phyloP scores from a whole-genome alignment of 2,329 filamentous ascomycete genomes.

The Clarireedia monteithiana region DNA sequence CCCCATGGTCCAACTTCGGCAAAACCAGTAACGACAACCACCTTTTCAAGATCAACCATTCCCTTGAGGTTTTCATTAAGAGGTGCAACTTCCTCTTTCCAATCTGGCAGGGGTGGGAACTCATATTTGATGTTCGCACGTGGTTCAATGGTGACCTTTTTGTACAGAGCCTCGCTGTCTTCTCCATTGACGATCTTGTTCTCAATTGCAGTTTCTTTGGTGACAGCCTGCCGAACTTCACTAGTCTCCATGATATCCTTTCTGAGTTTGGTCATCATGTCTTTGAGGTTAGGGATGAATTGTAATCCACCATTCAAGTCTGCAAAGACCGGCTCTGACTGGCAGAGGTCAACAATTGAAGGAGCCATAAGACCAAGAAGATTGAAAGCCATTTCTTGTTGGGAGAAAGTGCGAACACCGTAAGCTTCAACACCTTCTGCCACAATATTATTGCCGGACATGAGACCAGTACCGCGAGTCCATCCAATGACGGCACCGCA shows the following conservation, averaged over 20 bases:
- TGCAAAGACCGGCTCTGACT: slow-evolving; percentile 90
- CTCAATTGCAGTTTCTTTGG: slow-evolving; percentile 91
- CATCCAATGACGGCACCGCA: slow-evolving; percentile 98
- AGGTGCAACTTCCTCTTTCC: slow-evolving; percentile 83
- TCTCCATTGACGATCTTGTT: slow-evolving; percentile 97
- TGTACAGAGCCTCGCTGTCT: slow-evolving; percentile 84
- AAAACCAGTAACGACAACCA: slow-evolving; percentile 95
- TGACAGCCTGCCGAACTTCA: slow-evolving; percentile 86
- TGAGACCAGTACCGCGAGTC: slow-evolving; percentile 96
- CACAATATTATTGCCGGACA: slow-evolving; percentile 96
- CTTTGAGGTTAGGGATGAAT: slow-evolving; percentile 93
- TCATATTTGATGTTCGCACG: slow-evolving; percentile 98
- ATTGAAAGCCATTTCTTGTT: slow-evolving; percentile 99
- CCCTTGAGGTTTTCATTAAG: slow-evolving; percentile 85
- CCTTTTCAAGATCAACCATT: slow-evolving; percentile 98
- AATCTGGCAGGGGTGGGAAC: slow-evolving; percentile 84
- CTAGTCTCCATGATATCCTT: slow-evolving; percentile 94
- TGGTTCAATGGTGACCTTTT: slow-evolving; percentile 87
- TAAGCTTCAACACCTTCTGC: slow-evolving; percentile 95
- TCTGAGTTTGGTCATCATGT: slow-evolving; percentile 85
- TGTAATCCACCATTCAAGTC: slow-evolving; percentile 97
- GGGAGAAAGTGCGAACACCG: slow-evolving; percentile 95
- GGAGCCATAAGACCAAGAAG: slow-evolving; percentile 93
- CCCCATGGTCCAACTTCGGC: slow-evolving; percentile 96
- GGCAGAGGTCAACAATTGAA: slow-evolving; percentile 88